These are phyloP conservation scores for Cadophora gregata DNA, from an alignment of 2,329 filamentous ascomycete species.

Conservation along the genomic window DNA sequence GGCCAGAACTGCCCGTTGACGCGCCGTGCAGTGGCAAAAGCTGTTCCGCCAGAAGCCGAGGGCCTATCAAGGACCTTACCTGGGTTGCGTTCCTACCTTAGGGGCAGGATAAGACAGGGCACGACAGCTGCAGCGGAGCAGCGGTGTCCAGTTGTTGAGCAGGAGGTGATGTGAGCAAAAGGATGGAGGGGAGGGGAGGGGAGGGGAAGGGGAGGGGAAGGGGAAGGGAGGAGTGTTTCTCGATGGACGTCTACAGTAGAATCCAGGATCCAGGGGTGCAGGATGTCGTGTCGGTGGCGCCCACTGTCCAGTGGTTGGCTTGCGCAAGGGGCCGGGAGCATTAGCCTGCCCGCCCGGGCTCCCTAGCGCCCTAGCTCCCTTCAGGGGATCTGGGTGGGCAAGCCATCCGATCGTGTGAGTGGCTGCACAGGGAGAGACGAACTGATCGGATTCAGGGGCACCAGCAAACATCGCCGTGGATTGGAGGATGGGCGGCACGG, in stretches of 20 bases:
- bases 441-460: background rate
- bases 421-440: background rate
- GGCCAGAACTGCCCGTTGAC: background rate
- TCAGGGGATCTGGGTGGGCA: background rate
- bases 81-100: background rate
- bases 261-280: slow-evolving; percentile 2
- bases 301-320: slow-evolving; percentile 10
- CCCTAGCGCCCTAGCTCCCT: background rate
- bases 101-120: background rate
- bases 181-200: too few species aligned
- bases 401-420: background rate
- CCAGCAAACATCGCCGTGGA: background rate
- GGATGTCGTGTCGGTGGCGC: too few species aligned
- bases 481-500: background rate
- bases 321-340: background rate
- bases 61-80: background rate
- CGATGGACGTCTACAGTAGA: background rate
- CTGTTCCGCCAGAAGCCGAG: background rate
- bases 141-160: slow-evolving; percentile 4
- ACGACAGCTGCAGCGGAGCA: background rate
- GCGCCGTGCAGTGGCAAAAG: background rate
- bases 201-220: too few species aligned
- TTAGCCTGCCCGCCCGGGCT: too few species aligned
- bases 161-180: background rate
- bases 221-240: too few species aligned